These are phyloP conservation scores for Citrus glauca DNA, from an alignment of 345 rosid species.

Conservation along the genomic window DNA sequence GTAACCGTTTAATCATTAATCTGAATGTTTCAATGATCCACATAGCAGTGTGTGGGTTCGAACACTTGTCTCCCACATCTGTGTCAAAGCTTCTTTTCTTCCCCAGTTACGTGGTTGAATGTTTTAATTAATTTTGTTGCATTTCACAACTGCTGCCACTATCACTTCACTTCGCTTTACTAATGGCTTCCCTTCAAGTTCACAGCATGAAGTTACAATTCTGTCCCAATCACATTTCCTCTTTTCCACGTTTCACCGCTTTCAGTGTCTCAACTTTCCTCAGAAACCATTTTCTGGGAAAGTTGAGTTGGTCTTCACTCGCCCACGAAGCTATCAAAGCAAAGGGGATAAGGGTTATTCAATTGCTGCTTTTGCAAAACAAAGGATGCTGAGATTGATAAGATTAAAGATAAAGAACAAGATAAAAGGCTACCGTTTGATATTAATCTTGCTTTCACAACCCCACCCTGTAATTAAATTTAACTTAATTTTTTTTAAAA, in stretches of 20 bases:
- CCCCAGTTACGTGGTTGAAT: neutral
- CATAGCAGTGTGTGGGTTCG: constrained; percentile 31
- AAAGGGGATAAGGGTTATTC: constrained; percentile 18
- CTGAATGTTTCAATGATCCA: constrained; percentile 30
- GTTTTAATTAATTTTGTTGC: neutral
- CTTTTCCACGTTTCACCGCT: constrained; percentile 6
- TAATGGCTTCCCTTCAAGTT: constrained; percentile 32
- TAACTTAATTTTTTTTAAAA: neutral
- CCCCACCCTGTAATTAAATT: constrained; percentile 52
- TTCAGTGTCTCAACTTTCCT: constrained; percentile 13
- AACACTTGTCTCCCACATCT: too few species aligned
- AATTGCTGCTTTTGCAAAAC: constrained; percentile 32
- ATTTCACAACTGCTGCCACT: neutral
- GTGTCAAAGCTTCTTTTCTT: neutral
- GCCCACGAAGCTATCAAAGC: constrained; percentile 12
- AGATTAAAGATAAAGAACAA: constrained; percentile 19
- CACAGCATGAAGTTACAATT: constrained; percentile 14
- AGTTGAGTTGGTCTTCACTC: constrained; percentile 7
- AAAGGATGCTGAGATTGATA: constrained; percentile 28
- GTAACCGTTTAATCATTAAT: neutral
- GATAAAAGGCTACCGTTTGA: constrained; percentile 67
- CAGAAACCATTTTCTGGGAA: constrained; percentile 28
- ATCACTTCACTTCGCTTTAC: neutral
- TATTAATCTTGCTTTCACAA: constrained; percentile 77
- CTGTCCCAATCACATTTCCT: neutral